phyloP scores from a whole-genome alignment of 352 stramenopile species.

The Thalassiosira hispida region DNA sequence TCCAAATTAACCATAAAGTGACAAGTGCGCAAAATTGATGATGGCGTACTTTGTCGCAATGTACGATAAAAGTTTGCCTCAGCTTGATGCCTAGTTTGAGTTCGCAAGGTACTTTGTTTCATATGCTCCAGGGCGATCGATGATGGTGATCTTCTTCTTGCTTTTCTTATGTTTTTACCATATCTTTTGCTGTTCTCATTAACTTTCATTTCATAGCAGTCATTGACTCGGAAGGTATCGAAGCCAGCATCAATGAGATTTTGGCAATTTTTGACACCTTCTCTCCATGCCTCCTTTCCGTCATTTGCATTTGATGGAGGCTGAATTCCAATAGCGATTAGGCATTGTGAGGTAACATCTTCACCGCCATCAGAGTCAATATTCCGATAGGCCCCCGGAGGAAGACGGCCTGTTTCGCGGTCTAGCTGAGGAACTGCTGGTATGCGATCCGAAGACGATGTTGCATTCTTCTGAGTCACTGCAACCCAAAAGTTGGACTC shows the following conservation, averaged over 20 bases:
- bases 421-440: slow-evolving; percentile 36
- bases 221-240: slow-evolving; percentile 60
- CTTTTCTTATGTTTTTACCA: background rate
- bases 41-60: slow-evolving; percentile 58
- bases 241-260: slow-evolving; percentile 72
- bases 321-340: slow-evolving; percentile 43
- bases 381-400: slow-evolving; percentile 54
- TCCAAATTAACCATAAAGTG: slow-evolving; percentile 58
- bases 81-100: slow-evolving; percentile 18
- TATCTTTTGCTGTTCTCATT: background rate
- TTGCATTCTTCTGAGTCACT: slow-evolving; percentile 21
- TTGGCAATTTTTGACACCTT: slow-evolving; percentile 49
- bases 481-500: slow-evolving; percentile 48
- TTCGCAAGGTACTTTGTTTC: slow-evolving; percentile 4
- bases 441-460: slow-evolving; percentile 6
- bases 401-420: slow-evolving; percentile 54
- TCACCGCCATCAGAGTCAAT: slow-evolving; percentile 21
- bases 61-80: slow-evolving; percentile 53
- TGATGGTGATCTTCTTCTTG: slow-evolving; percentile 5
- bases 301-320: slow-evolving; percentile 35
- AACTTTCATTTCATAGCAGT: background rate
- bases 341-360: slow-evolving; percentile 19
- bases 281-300: slow-evolving; percentile 39
- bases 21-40: slow-evolving; percentile 49
- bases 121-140: slow-evolving; percentile 16